A percentile compares a stretch with the other conserved stretches of the same genome.
Conservation (phyloP, 345 rosid species). For the Gossypioides kirkii region DNA sequence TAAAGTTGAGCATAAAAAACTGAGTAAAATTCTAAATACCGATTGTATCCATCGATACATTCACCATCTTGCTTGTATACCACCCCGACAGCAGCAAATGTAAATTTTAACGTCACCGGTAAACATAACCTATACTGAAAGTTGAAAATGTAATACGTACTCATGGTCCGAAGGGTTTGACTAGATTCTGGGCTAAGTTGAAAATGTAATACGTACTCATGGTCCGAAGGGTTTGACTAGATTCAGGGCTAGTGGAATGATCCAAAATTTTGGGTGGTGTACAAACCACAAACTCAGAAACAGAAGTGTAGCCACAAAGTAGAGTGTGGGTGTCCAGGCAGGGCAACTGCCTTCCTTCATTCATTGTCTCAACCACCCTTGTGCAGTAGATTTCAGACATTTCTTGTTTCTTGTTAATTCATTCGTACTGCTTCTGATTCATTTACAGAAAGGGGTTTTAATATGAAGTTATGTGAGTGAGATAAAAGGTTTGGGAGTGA, state of each 20-base stretch:
- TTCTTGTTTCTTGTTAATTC: background rate
- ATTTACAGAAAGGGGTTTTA: background rate
- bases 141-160: too few relatives aligned
- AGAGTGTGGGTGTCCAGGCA: too few relatives aligned
- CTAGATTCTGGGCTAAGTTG: background rate
- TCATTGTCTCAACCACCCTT: background rate
- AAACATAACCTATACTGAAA: too few relatives aligned
- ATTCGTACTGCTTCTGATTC: background rate
- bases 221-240: background rate
- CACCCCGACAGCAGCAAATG: too few relatives aligned
- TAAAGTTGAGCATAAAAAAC: too few relatives aligned
- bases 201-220: background rate
- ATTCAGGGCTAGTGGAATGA: background rate
- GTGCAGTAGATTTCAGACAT: background rate
- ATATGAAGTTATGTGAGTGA: too few relatives aligned
- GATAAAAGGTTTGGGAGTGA: too few relatives aligned
- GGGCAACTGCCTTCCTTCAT: background rate
- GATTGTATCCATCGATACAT: too few relatives aligned
- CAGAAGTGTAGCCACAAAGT: background rate
- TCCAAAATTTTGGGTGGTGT: background rate
- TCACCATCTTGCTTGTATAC: too few relatives aligned
- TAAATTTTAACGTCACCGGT: too few relatives aligned
- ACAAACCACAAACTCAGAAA: background rate
- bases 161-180: background rate
- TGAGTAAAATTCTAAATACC: too few relatives aligned